These are phyloP conservation scores for Aspergillus fumigatus DNA, from an alignment of 2,329 filamentous ascomycete genomes.

Conservation along the genomic window DNA sequence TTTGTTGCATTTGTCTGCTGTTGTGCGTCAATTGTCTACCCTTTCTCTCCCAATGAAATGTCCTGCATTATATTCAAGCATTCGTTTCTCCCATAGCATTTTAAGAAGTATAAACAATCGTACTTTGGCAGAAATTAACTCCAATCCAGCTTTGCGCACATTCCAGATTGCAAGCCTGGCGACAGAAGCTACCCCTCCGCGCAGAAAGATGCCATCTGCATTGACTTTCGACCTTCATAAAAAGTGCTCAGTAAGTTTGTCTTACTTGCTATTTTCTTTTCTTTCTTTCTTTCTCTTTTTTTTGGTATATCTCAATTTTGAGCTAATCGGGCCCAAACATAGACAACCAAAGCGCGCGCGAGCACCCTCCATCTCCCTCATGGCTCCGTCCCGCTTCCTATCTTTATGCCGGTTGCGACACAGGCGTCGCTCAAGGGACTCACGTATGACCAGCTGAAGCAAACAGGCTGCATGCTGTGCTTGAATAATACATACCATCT, in stretches of 20 bases:
- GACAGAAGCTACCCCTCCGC: slow-evolving; percentile 14
- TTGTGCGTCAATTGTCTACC: neutral
- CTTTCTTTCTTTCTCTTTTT: too few relatives aligned
- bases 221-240: slow-evolving; percentile 74
- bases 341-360: slow-evolving; percentile 93
- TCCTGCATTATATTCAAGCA: neutral
- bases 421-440: slow-evolving; percentile 93
- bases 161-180: slow-evolving; percentile 26
- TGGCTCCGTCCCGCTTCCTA: slow-evolving; percentile 80
- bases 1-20: neutral
- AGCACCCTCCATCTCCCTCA: slow-evolving; percentile 85
- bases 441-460: slow-evolving; percentile 85
- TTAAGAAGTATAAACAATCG: neutral
- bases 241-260: slow-evolving; percentile 65
- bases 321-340: slow-evolving; percentile 1
- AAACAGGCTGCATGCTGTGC: slow-evolving; percentile 83
- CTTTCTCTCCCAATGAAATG: neutral
- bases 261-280: neutral
- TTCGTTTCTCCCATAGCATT: neutral
- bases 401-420: slow-evolving; percentile 98
- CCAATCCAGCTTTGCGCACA: slow-evolving; percentile 5
- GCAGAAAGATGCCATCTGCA: slow-evolving; percentile 50
- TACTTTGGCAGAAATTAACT: neutral
- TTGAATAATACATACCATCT: slow-evolving; percentile 98
- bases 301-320: slow-evolving; percentile 4